Base-by-base conservation (phyloP, 345 rosid species). In the Aquilaria sinensis region DNA sequence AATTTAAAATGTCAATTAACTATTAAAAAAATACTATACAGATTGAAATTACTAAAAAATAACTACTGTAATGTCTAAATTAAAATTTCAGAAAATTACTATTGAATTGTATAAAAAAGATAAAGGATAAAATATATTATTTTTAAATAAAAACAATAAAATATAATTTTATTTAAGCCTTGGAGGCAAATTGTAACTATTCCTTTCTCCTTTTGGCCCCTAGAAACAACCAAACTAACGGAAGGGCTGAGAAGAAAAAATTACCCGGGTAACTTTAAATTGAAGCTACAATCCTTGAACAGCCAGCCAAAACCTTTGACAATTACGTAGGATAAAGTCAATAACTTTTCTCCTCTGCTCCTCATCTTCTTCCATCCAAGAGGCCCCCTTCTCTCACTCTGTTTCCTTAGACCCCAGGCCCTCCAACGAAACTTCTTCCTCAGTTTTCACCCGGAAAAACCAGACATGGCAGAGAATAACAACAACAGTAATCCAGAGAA, bases 391-490 rank as follows among this genome's bases (percentile, higher is more conserved):
- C 65, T 51, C 60, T 53, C 31, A 50, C 47, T 57, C 46, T 67
- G 75, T 68, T 72, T 57, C 53, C 74, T 78, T 82, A 85, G 91
- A 85, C 70, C 77, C 83, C 72, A 78, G 72, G 58, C 71, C 62
- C 67, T 74, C 77, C 47, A 75, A 70, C 58, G 43, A 7, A 37
- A 7, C 43, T 7, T 37, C 71, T 68, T 72, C 72, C 51, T 70
- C 63, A 68, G 56, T 47, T 37, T 37, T 37, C 51, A 58, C 65
- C 34, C 68, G 59, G 51, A 57, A 58, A 54, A 54, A 32, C 53
- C 70, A 69, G 60, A 41, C 72, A 61, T 37, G 63, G 59, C 71
- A 72, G 72, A 77, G 78, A 67, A 47, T 65, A 78, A 63, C 33
- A 73, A 78, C 58, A 67, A 47, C 67, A 78, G 60, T 33, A 73